A percentile compares a stretch with the other conserved stretches of the same genome.
These are phyloP conservation scores for Phialophora tarda DNA, from an alignment of 2,329 filamentous ascomycete genomes.

Conservation along the genomic window DNA sequence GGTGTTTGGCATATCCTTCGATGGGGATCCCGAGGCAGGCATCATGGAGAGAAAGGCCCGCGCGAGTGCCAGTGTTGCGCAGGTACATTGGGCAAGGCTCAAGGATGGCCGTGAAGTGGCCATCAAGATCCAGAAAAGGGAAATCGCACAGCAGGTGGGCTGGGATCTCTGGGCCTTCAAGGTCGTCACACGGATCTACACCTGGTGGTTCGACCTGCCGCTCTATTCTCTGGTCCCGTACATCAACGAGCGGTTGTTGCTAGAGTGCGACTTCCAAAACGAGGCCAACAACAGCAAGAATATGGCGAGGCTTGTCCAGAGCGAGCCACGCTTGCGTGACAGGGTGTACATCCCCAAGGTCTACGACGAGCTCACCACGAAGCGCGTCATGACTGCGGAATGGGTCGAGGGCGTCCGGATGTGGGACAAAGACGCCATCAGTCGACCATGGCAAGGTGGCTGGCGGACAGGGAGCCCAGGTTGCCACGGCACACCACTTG, in stretches of 20 bases:
- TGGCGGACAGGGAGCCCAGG: constrained; percentile 78
- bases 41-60: constrained; percentile 73
- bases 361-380: constrained; percentile 80
- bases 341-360: constrained; percentile 88
- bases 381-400: constrained; percentile 87
- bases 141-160: constrained; percentile 86
- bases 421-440: constrained; percentile 88
- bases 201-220: constrained; percentile 89
- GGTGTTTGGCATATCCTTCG: constrained; percentile 88
- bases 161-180: constrained; percentile 98
- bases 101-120: constrained; percentile 89
- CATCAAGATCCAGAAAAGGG: constrained; percentile 94
- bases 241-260: constrained; percentile 85
- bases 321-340: constrained; percentile 75
- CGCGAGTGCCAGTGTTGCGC: constrained; percentile 87
- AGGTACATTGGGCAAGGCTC: constrained; percentile 92
- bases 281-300: constrained; percentile 86
- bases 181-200: constrained; percentile 81
- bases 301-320: constrained; percentile 77
- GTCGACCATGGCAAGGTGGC: constrained; percentile 76
- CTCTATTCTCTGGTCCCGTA: constrained; percentile 90
- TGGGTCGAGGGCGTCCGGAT: constrained; percentile 96
- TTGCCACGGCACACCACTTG: constrained; percentile 69
- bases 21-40: constrained; percentile 65
- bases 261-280: constrained; percentile 93